These are phyloP conservation scores for Botrytis tulipae DNA, from an alignment of 2,329 filamentous ascomycete species.

Conservation along the genomic window DNA sequence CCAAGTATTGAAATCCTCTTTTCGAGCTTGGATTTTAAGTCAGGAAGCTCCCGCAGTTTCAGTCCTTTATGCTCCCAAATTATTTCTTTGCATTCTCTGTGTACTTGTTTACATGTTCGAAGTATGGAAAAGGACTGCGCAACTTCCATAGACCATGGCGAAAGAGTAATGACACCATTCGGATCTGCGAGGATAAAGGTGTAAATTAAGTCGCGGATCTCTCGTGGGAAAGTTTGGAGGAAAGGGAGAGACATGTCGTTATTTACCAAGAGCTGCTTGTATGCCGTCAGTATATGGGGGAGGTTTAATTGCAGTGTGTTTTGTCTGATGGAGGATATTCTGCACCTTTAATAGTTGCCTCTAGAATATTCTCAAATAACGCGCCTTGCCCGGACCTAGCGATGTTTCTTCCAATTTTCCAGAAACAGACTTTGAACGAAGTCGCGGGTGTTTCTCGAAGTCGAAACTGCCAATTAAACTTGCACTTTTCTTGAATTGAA, in stretches of 20 bases:
- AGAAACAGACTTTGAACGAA: background rate
- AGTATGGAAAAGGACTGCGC: slow-evolving; percentile 33
- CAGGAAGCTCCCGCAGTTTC: slow-evolving; percentile 24
- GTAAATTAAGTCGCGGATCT: slow-evolving; percentile 37
- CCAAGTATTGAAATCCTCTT: background rate
- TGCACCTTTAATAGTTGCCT: background rate
- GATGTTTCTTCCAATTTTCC: background rate
- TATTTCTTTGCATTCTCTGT: slow-evolving; percentile 36
- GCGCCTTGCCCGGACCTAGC: background rate
- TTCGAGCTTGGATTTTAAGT: slow-evolving; percentile 28
- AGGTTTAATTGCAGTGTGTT: background rate
- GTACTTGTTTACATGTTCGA: slow-evolving; percentile 36
- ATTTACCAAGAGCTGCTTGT: background rate
- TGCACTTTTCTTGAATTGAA: background rate
- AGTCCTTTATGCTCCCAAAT: slow-evolving; percentile 35
- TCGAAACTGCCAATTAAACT: background rate
- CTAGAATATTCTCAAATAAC: background rate
- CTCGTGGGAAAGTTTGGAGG: slow-evolving; percentile 33
- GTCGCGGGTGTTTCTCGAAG: background rate
- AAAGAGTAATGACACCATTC: slow-evolving; percentile 30
- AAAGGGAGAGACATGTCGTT: slow-evolving; percentile 28
- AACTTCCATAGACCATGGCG: slow-evolving; percentile 34
- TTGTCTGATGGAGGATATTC: background rate
- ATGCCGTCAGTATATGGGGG: background rate
- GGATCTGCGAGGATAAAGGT: slow-evolving; percentile 31